Percentiles rank a stretch among this genome's conserved stretches.
phyloP scores from a whole-genome alignment of 2,329 filamentous ascomycete genomes.

The Venturia oleaginea region DNA sequence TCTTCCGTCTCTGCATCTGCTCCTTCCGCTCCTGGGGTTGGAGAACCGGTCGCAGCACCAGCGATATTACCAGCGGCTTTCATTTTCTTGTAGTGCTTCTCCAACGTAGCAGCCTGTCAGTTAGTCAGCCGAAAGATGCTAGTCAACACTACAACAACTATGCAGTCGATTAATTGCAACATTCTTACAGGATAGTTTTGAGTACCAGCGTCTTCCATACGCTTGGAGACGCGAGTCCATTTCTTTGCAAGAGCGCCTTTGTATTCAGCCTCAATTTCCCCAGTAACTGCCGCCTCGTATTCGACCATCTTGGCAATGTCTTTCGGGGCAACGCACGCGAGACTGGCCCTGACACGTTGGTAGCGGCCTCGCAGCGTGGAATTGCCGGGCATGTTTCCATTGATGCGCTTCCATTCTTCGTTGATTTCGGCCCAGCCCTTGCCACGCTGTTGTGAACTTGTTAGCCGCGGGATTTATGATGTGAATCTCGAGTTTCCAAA shows the following conservation, averaged over 20 bases:
- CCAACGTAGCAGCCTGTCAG: slow-evolving; percentile 10
- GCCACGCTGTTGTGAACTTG: slow-evolving; percentile 3
- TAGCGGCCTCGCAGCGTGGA: slow-evolving; percentile 19
- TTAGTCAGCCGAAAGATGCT: background rate
- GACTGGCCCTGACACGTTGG: slow-evolving; percentile 17
- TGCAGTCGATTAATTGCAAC: background rate
- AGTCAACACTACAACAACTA: background rate
- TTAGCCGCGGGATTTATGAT: background rate
- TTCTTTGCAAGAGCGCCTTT: slow-evolving; percentile 13
- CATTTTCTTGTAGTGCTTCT: slow-evolving; percentile 18
- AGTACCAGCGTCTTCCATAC: slow-evolving; percentile 16
- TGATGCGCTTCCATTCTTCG: slow-evolving; percentile 14
- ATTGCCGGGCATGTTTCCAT: slow-evolving; percentile 16
- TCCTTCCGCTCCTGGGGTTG: background rate
- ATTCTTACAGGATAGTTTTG: slow-evolving; percentile 13
- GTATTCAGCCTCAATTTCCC: slow-evolving; percentile 14
- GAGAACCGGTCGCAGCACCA: background rate
- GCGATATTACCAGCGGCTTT: background rate
- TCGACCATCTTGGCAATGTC: slow-evolving; percentile 14
- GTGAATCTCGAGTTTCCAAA: background rate
- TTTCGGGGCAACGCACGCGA: slow-evolving; percentile 14
- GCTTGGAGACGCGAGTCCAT: slow-evolving; percentile 16
- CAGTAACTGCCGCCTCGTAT: slow-evolving; percentile 14
- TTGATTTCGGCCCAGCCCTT: slow-evolving; percentile 17
- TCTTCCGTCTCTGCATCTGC: background rate